phyloP scores from a whole-genome alignment of 2,329 filamentous ascomycete genomes.

The Pestalotiopsis sp. region DNA sequence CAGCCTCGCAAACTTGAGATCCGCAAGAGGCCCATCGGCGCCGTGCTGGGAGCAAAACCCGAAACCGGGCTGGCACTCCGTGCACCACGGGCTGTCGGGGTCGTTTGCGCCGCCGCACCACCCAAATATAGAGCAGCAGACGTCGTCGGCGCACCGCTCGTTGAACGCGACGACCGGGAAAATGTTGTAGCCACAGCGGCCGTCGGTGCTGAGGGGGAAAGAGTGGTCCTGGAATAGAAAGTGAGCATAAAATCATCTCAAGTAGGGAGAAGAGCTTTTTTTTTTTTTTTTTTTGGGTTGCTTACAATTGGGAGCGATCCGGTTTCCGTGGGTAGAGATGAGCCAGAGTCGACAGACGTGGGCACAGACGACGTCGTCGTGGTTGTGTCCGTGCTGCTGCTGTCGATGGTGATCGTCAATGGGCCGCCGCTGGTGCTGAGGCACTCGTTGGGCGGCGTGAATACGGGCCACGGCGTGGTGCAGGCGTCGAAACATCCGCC shows the following conservation, averaged over 20 bases:
- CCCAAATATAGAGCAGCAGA: not conserved
- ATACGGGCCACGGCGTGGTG: not conserved
- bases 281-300: not conserved
- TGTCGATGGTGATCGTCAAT: not conserved
- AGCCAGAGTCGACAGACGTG: not conserved
- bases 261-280: not conserved
- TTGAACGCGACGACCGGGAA: not conserved
- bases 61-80: not conserved
- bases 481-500: not conserved
- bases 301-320: not conserved
- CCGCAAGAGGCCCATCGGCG: too few species aligned
- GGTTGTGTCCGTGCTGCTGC: not conserved
- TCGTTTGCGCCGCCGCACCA: not conserved
- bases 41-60: not conserved
- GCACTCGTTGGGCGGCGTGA: not conserved
- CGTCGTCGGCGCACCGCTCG: not conserved
- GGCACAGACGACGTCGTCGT: not conserved
- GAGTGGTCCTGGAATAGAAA: not conserved
- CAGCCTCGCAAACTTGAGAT: not conserved
- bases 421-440: not conserved
- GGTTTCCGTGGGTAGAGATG: not conserved
- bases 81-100: not conserved
- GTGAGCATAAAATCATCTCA: not conserved
- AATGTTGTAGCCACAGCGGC: not conserved
- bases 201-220: not conserved